Evolutionary conservation across 2,329 filamentous ascomycete genomes (phyloP).

Genomic region (Stachybotrys chartarum): DNA sequence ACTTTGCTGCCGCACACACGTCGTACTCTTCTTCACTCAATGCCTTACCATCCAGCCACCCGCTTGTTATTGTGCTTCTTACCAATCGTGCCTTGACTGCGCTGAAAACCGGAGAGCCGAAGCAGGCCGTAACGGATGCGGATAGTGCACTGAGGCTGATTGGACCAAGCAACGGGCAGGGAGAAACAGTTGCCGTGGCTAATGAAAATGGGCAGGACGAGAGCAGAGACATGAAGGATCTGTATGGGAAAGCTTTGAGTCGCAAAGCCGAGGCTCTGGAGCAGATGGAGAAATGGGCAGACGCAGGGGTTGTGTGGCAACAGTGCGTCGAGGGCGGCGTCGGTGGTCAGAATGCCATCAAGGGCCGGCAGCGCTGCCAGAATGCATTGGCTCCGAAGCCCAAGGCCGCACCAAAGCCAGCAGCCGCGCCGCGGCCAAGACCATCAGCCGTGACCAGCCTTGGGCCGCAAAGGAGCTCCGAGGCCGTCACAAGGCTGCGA

Average conservation of each 20-base stretch:
- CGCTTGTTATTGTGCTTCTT: conserved; percentile 78
- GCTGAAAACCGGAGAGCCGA: conserved; percentile 86
- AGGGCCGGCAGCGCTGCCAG: conserved; percentile 84
- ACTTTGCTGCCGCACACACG: conserved; percentile 79
- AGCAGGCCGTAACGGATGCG: conserved; percentile 77
- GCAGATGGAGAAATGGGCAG: conserved; percentile 88
- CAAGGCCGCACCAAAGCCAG: conserved; percentile 36
- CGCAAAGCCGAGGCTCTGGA: conserved; percentile 94
- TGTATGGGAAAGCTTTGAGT: conserved; percentile 88
- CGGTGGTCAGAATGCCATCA: conserved; percentile 76
- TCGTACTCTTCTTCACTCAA: conserved; percentile 73
- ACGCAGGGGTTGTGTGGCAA: conserved; percentile 76
- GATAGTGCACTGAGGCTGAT: conserved; percentile 76
- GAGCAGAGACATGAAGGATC: conserved; percentile 80
- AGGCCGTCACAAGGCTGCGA: conserved; percentile 75
- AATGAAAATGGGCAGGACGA: conserved; percentile 49
- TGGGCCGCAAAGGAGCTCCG: conserved; percentile 48
- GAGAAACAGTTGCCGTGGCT: conserved; percentile 68
- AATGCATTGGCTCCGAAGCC: conserved; percentile 70
- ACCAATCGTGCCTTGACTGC: conserved; percentile 87
- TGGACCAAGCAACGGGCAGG: conserved; percentile 69
- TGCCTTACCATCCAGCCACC: conserved; percentile 70
- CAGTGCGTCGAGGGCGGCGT: conserved; percentile 76
- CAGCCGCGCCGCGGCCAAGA: conserved; percentile 33
- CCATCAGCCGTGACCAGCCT: conserved; percentile 31